These are phyloP conservation scores for Tympanopsis confertula DNA, from an alignment of 2,329 filamentous ascomycete species.

Conservation along the genomic window DNA sequence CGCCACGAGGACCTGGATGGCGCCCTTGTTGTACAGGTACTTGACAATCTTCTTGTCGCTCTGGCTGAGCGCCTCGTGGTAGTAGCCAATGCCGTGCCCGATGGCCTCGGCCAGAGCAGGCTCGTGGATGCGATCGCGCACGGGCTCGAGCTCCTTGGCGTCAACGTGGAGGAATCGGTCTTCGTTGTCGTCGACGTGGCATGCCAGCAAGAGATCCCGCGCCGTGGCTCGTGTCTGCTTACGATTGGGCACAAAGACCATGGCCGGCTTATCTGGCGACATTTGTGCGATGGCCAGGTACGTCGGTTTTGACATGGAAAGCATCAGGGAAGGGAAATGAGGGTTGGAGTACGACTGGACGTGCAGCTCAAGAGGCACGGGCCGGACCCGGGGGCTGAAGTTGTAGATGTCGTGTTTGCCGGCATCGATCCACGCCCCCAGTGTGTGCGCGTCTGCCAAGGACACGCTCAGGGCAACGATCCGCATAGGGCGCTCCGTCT, in stretches of 20 bases:
- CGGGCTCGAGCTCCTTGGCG: conserved; percentile 66
- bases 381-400: conserved; percentile 84
- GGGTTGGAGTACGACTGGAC: conserved; percentile 92
- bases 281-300: conserved; percentile 82
- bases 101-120: conserved; percentile 78
- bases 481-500: conserved; percentile 73
- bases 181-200: conserved; percentile 78
- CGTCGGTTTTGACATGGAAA: conserved; percentile 93
- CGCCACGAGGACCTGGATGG: conserved; percentile 70
- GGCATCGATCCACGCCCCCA: conserved; percentile 95
- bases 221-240: conserved; percentile 87
- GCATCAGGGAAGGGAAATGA: conserved; percentile 95
- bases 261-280: conserved; percentile 76
- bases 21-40: conserved; percentile 79
- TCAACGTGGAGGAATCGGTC: conserved; percentile 86
- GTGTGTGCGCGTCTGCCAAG: conserved; percentile 80
- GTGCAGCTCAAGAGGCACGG: conserved; percentile 82
- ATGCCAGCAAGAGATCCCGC: conserved; percentile 76
- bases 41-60: conserved; percentile 91
- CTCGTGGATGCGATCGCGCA: conserved; percentile 76
- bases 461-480: conserved; percentile 87
- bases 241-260: conserved; percentile 83
- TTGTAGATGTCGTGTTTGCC: conserved; percentile 98
- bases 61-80: conserved; percentile 80
- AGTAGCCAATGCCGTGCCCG: conserved; percentile 90